Evolutionary conservation across 345 rosid species (phyloP), one percentile per base, ranked within the genome.

Genomic region (Camelina neglecta): DNA sequence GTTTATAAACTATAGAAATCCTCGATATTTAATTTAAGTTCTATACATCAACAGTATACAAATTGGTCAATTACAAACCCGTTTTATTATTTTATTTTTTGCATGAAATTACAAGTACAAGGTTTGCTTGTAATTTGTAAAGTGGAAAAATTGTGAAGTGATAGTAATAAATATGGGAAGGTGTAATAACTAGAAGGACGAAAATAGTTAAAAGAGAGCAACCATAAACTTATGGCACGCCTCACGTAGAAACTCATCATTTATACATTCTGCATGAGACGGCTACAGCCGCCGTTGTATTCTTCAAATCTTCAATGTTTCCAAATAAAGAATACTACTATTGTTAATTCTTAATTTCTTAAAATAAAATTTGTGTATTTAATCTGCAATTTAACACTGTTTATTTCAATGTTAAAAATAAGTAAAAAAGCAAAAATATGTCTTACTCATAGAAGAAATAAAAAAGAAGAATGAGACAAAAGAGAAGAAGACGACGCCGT

Each of bases 231-330:
- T n/a, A 54, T 69, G 80, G 71, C 65, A 69, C 80, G 71, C 75
- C 71, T 76, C 12, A 69, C 50, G 80, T 76, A 69, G 62, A 74
- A 21, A 21, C 8, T 54, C 56, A 42, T 61, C 50, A 76, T 76
- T 35, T 26, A 26, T 26, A 31, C 8, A 60, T 33, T 75, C 74
- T 75, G 74, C 75, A 76, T 69, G 80, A 76, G 44, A 64, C 80
- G 54, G 75, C 75, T 45, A 29, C 48, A 63, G 71, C 80, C 60
- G 55, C 71, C 54, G 66, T 57, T 76, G 51, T 36, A 24, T 65
- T 45, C 33, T 65, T 41, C 45, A 54, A 31, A 42, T 33, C 23
- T 23, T 60, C 31, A 21, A 68, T 18, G 20, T 60, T 60, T 45
- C 18, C 29, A 39, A 26, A 13, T 9, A 21, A 35, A 15, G 21